phyloP scores from a whole-genome alignment of 768 basidiomycete genomes.

The Agaricus blazei region DNA sequence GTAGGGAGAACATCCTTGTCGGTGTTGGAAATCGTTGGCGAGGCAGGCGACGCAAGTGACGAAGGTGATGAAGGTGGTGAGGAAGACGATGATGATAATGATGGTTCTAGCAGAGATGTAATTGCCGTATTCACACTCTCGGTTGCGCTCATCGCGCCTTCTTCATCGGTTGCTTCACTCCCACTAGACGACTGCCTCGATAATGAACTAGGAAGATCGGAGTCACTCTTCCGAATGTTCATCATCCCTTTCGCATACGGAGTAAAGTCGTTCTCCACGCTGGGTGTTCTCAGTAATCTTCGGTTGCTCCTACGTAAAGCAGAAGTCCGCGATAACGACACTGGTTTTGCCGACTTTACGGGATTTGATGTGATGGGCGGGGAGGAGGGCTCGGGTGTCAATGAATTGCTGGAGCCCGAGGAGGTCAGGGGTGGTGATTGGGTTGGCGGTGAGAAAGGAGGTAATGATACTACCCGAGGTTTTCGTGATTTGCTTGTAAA shows the following conservation, averaged over 20 bases:
- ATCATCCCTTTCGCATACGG: conserved; percentile 15
- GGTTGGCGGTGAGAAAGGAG: neutral
- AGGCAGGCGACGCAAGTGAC: conserved; percentile 8
- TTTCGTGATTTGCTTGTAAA: conserved; percentile 4
- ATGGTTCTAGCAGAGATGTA: conserved; percentile 12
- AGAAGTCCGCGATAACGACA: conserved; percentile 1
- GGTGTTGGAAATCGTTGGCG: conserved; percentile 6
- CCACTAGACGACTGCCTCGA: conserved; percentile 7
- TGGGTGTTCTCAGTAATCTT: conserved; percentile 30
- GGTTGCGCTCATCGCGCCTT: neutral
- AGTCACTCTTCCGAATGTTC: conserved; percentile 9
- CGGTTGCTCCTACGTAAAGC: conserved; percentile 26
- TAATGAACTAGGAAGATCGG: conserved; percentile 9
- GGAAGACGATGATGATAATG: conserved; percentile 13
- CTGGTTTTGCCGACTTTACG: neutral
- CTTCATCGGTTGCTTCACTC: conserved; percentile 5
- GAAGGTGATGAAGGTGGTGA: conserved; percentile 14
- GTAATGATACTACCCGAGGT: conserved; percentile 6
- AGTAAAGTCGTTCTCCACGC: conserved; percentile 30
- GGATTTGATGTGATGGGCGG: neutral
- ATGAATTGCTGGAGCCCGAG: neutral
- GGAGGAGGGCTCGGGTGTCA: neutral
- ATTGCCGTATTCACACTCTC: conserved; percentile 5
- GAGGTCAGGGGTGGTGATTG: neutral
- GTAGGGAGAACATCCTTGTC: neutral